Evolutionary conservation across 345 rosid species (phyloP), one percentile per base, ranked within the genome.

Genomic region (Ceriops zippeliana): DNA sequence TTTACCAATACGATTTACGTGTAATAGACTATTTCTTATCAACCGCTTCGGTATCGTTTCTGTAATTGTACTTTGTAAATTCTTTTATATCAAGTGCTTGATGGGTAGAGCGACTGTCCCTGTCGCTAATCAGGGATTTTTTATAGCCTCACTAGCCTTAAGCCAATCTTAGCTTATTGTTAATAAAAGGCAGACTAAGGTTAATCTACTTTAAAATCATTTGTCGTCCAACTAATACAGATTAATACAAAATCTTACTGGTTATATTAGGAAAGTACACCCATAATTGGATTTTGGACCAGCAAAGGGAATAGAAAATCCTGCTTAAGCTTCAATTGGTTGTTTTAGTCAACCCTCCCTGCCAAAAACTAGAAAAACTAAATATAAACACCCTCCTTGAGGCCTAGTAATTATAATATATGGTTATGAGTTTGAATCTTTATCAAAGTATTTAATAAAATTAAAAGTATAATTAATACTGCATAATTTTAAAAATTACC

Each of bases 1-100:
- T n/a, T 62, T 68, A 38, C 70, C 61, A 56, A 73, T 75, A 58
- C 81, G 49, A 63, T 72, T 82, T 84, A 78, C 79, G 82, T 78
- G 83, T 78, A 71, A 2, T 65, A 37, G 68, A 77, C 77, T 28
- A 38, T 60, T 63, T 64, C 30, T 66, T 32, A 38, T 57, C 35
- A 58, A 76, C 58, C 51, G 69, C 27, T 62, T 7, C 53, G 13
- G 31, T 70, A 61, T 52, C 61, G 24, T 53, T 53, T 66, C 74
- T 71, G 15, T 65, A 21, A 56, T 56, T 20, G 30, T 31, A 17
- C 28, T 42, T 68, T 24, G 32, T 67, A 31, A 63, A 63, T 26
- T 76, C 65, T 66, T 71, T 71, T 72, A 67, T 15, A 63, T 72
- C 53, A 22, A 52, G 31, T 70, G 35, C 65, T 57, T 61, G 28